Evolutionary conservation across 768 basidiomycete species (phyloP).

Genomic region (Collybia nuda): DNA sequence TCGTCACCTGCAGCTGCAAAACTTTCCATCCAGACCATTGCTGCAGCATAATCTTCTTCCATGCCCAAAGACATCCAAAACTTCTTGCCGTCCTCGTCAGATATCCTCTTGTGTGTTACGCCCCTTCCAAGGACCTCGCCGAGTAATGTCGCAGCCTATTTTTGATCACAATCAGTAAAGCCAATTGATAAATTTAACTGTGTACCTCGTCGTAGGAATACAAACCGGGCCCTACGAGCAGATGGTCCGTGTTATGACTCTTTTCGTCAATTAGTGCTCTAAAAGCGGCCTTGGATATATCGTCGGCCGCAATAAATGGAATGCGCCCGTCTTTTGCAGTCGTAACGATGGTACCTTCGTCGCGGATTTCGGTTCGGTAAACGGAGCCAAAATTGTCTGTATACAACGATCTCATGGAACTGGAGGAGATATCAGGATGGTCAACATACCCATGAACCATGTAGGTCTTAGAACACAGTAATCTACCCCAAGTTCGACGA

Average conservation of each 20-base stretch:
- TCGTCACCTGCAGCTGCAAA: slow-evolving; percentile 1
- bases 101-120: slow-evolving; percentile 13
- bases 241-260: slow-evolving; percentile 21
- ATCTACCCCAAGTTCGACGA: slow-evolving; percentile 28
- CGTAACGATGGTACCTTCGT: background rate
- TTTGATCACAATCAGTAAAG: too few species aligned
- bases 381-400: background rate
- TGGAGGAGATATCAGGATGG: background rate
- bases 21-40: slow-evolving; percentile 1
- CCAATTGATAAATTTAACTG: too few species aligned
- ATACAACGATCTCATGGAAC: background rate
- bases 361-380: background rate
- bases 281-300: slow-evolving; percentile 31
- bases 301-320: slow-evolving; percentile 30
- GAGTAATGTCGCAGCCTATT: slow-evolving; percentile 14
- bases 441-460: slow-evolving; percentile 35
- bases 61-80: slow-evolving; percentile 5
- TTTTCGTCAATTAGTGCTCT: slow-evolving; percentile 25
- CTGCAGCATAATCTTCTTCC: background rate
- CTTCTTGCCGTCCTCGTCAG: slow-evolving; percentile 8
- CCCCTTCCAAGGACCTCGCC: slow-evolving; percentile 15
- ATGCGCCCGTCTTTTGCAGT: slow-evolving; percentile 22
- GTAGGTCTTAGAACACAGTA: slow-evolving; percentile 35
- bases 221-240: slow-evolving; percentile 30
- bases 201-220: slow-evolving; percentile 30